Evolutionary conservation across 2,329 filamentous ascomycete species (phyloP), one percentile per base, ranked within the genome.

Genomic region (Ophiocordyceps camponoti-rufipedis): DNA sequence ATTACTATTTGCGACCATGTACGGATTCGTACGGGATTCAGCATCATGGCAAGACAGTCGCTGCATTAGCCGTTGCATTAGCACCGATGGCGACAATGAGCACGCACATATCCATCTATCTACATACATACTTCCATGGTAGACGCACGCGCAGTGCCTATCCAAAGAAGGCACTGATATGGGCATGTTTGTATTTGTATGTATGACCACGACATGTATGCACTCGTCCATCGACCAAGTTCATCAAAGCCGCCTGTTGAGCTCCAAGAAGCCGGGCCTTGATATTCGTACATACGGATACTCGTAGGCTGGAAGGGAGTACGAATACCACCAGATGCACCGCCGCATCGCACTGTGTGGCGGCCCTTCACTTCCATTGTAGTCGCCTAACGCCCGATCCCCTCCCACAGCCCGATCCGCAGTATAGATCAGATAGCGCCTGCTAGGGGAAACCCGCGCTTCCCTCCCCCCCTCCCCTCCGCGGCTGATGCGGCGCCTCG

Each of bases 401-500:
- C 9, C 35, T 5, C 14, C n/a, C 35, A 8, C n/a, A 8, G 14
- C 6, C 5, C 35, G 35, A 38, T 38, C 16, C 9, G 14, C 35
- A 38, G 14, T 38, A n/a, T 38, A 38, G 14, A 38, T n/a, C n/a
- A n/a, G 35, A 16, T 38, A 38, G 35, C 14, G 35, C 9, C 35
- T 38, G 35, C 14, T 38, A 39, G 16, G n/a, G n/a, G 35, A 31
- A 31, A 31, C 29, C 23, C 23, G 23, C 3, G 23, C 23, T 31
- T 31, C 29, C 12, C 29, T 39, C n/a, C 35, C n/a, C 28, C 13
- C 28, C 38, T 6, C 38, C n/a, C 29, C 35, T 28, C 23, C n/a
- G 38, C 39, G 44, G 44, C 44, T 41, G 38, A 45, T 28, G 16
- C 19, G 43, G 35, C 43, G 38, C 44, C 38, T 41, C 38, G 13